phyloP scores from a whole-genome alignment of 306 rosid species.

The Potentilla sterilis region DNA sequence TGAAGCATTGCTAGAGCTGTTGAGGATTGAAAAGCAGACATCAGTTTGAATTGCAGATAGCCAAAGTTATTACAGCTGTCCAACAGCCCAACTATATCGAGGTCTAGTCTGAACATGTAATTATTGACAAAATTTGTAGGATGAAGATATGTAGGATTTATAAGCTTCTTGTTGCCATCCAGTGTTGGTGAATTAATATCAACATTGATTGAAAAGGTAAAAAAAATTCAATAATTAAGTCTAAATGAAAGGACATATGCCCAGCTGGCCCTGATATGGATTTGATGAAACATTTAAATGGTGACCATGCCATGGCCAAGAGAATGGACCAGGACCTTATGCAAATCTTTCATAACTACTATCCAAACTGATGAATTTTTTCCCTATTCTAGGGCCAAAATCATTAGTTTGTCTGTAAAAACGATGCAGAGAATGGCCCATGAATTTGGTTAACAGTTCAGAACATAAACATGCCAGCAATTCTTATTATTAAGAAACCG shows the following conservation, averaged over 20 bases:
- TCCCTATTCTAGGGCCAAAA: background rate
- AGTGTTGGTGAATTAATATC: background rate
- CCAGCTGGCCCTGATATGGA: background rate
- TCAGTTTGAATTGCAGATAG: background rate
- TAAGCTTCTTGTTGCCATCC: background rate
- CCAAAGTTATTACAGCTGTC: background rate
- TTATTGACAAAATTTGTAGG: background rate
- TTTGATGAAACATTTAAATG: background rate
- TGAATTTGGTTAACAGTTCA: background rate
- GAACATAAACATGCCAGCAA: background rate
- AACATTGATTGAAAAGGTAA: background rate
- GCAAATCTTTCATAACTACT: background rate
- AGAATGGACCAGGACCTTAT: background rate
- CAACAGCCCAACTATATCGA: background rate
- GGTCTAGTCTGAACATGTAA: background rate
- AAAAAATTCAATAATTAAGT: background rate
- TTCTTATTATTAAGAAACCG: background rate
- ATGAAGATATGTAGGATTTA: background rate
- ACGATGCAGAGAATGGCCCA: background rate
- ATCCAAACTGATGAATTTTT: background rate
- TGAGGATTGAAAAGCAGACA: conserved; percentile 19
- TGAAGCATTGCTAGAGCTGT: conserved; percentile 38
- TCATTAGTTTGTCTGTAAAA: background rate
- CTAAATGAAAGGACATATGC: background rate
- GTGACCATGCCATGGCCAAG: background rate